These are phyloP conservation scores for Nicotiana tomentosiformis DNA, from an alignment of 257 asterid genomes.

Conservation along the genomic window DNA sequence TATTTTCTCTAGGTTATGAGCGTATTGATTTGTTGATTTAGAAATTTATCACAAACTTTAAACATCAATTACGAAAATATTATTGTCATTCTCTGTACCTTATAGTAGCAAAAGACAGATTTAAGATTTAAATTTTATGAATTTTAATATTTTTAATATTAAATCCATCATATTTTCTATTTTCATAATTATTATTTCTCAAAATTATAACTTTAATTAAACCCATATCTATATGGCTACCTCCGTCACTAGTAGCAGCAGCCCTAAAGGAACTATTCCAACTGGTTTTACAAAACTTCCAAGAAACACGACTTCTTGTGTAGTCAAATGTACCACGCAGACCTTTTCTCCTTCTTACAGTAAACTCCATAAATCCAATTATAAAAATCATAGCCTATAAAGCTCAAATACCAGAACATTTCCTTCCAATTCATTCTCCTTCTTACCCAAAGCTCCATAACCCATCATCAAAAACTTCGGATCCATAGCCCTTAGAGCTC, in stretches of 20 bases:
- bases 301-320: neutral
- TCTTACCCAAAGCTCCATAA: neutral
- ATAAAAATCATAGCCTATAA: neutral
- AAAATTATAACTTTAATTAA: no score
- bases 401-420: neutral
- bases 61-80: neutral
- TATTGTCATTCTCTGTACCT: no score
- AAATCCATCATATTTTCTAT: no score
- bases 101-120: no score
- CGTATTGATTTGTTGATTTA: neutral
- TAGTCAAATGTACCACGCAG: neutral
- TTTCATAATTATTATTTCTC: no score
- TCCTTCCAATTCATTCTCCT: neutral
- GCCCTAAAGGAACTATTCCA: no score
- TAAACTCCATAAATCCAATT: neutral
- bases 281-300: neutral
- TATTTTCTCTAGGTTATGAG: neutral
- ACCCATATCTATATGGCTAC: no score
- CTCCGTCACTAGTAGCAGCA: no score
- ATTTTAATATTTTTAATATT: no score
- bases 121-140: no score
- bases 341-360: neutral
- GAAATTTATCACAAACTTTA: neutral
- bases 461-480: neutral
- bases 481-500: neutral